Evolutionary conservation across 805 yeast genomes (phyloP), one percentile per base, ranked within the genome.

Genomic region (Debaryomyces tyrocola): DNA sequence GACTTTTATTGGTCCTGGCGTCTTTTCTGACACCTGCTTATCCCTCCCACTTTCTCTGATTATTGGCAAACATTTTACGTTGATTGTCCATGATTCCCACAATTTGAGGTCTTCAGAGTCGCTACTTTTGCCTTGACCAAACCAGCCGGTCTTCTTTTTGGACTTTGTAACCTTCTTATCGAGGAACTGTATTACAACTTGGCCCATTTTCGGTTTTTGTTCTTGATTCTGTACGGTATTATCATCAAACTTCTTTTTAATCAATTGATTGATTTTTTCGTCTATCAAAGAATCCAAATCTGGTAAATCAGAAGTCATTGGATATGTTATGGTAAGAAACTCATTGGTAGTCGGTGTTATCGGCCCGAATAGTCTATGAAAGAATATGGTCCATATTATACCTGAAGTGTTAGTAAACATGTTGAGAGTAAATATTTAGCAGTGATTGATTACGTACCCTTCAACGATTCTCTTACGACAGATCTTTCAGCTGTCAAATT

Each of bases 51-150:
- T 21, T 44, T 43, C 27, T 28, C 44, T 40, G 50, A 34, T 27
- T 3, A 60, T 46, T 6, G 79, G 71, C 24, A 78, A 60, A 6
- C 82, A 67, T 24, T 69, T 71, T 8, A 85, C 67, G 31, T 73
- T 74, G 38, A 87, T 61, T 4, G 69, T 62, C 95, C 96, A 87
- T 18, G 75, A 70, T 58, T 87, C 95, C 90, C 94, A 87, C 52
- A 79, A 67, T 20, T 64, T 61, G 18, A 68, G 55, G 27, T 77
- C 79, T 37, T 76, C 80, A 2, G 52, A 46, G 12, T 51, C 50
- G 17, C 51, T 51, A 43, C 45, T 37, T 48, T 54, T 50, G 15
- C 54, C 56, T 52, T 60, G 73, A 34, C 79, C 81, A 62, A 80
- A 82, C 85, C 86, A 82, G 33, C 83, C 74, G 17, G 74, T 66